These are phyloP conservation scores for Neopestalotiopsis sp. DNA, from an alignment of 2,329 filamentous ascomycete species.

Conservation along the genomic window DNA sequence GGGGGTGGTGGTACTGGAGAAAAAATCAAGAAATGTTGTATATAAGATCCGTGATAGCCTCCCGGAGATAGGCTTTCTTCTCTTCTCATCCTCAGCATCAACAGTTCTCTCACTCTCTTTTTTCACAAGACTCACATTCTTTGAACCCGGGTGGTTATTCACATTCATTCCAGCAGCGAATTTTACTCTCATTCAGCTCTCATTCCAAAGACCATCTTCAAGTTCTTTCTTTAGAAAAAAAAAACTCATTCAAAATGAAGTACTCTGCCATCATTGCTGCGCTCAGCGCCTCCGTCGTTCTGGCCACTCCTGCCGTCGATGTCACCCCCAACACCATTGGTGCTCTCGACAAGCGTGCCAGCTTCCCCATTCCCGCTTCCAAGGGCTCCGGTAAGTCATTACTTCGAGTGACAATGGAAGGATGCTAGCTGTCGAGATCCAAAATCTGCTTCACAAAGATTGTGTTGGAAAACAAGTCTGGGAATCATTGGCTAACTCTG, in stretches of 20 bases:
- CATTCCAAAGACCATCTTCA: neutral
- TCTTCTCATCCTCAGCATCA: conserved; percentile 1
- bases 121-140: conserved; percentile 11
- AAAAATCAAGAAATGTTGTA: neutral
- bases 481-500: neutral
- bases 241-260: conserved; percentile 27
- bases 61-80: neutral
- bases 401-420: neutral
- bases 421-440: neutral
- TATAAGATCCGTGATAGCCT: conserved; percentile 1
- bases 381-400: conserved; percentile 24
- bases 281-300: conserved; percentile 24
- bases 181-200: neutral
- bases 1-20: neutral
- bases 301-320: conserved; percentile 25
- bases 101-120: neutral
- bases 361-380: conserved; percentile 34
- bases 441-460: too few relatives aligned
- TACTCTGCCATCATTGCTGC: conserved; percentile 28
- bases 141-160: conserved; percentile 17
- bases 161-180: conserved; percentile 5
- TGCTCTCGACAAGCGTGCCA: conserved; percentile 28
- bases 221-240: neutral
- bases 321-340: conserved; percentile 26
- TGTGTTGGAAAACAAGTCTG: too few relatives aligned